phyloP scores from a whole-genome alignment of 2,329 filamentous ascomycete genomes.

The Phaeoacremonium minimum region DNA sequence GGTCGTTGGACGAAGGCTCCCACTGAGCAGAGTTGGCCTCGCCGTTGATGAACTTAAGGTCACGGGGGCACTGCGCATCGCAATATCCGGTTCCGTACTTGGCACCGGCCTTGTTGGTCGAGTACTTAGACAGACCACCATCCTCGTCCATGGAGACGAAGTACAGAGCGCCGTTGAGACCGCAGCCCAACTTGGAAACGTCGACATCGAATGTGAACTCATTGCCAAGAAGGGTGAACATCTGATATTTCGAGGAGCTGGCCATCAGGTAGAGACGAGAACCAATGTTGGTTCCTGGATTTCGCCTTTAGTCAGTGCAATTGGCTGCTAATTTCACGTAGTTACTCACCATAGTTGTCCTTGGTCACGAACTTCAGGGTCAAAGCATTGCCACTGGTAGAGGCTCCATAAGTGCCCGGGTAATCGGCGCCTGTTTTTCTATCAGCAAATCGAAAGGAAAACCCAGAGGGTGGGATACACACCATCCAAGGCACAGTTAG shows the following conservation, averaged over 20 bases:
- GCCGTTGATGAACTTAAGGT: constrained; percentile 37
- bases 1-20: constrained; percentile 43
- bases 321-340: neutral
- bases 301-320: constrained; percentile 2
- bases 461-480: neutral
- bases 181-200: constrained; percentile 57
- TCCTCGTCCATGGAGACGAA: constrained; percentile 16
- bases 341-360: constrained; percentile 20
- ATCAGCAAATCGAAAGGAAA: neutral
- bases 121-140: constrained; percentile 34
- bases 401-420: constrained; percentile 43
- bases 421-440: constrained; percentile 41
- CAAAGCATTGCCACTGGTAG: constrained; percentile 40
- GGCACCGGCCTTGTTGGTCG: constrained; percentile 29
- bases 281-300: constrained; percentile 28
- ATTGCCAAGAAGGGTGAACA: constrained; percentile 54
- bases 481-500: constrained; percentile 53
- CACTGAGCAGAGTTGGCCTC: constrained; percentile 36
- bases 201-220: constrained; percentile 66
- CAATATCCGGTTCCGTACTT: constrained; percentile 45
- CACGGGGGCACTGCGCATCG: constrained; percentile 26
- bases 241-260: constrained; percentile 26
- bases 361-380: constrained; percentile 42
- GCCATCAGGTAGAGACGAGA: constrained; percentile 26
- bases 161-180: constrained; percentile 61